Evolutionary conservation across 208 protist species (phyloP).

Genomic region (Porcisia deanei): DNA sequence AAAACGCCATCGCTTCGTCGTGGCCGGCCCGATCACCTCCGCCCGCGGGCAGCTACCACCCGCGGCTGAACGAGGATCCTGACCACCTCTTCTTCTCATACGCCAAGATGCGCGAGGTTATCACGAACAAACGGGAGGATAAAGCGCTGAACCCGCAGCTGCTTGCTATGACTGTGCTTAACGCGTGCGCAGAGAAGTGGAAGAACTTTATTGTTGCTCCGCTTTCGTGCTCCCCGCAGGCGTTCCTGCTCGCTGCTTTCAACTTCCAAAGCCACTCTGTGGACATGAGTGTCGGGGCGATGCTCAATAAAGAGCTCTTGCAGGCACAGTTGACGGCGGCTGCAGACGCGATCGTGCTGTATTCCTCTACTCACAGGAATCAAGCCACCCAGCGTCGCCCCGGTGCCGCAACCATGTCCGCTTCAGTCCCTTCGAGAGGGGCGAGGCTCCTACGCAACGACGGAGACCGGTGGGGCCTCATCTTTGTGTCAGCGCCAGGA

Average conservation of each 20-base stretch:
- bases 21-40: slow-evolving; percentile 35
- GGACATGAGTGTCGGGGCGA: slow-evolving; percentile 33
- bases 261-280: slow-evolving; percentile 53
- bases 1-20: slow-evolving; percentile 62
- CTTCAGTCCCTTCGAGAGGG: slow-evolving; percentile 6
- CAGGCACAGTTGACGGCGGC: slow-evolving; percentile 75
- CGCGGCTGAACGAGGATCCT: slow-evolving; percentile 57
- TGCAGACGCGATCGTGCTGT: slow-evolving; percentile 49
- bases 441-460: slow-evolving; percentile 14
- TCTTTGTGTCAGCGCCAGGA: slow-evolving; percentile 75
- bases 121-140: slow-evolving; percentile 72
- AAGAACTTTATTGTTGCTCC: slow-evolving; percentile 78
- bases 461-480: slow-evolving; percentile 46
- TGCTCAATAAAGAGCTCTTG: slow-evolving; percentile 86
- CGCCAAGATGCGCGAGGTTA: slow-evolving; percentile 74
- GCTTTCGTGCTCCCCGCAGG: slow-evolving; percentile 60
- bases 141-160: slow-evolving; percentile 58
- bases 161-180: slow-evolving; percentile 74
- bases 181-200: slow-evolving; percentile 87
- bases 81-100: slow-evolving; percentile 89
- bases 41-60: slow-evolving; percentile 33
- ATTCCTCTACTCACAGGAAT: slow-evolving; percentile 27
- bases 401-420: slow-evolving; percentile 12
- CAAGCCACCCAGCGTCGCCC: slow-evolving; percentile 24
- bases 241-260: slow-evolving; percentile 71